phyloP scores from a whole-genome alignment of 768 basidiomycete species.

The Lentinula sp. region DNA sequence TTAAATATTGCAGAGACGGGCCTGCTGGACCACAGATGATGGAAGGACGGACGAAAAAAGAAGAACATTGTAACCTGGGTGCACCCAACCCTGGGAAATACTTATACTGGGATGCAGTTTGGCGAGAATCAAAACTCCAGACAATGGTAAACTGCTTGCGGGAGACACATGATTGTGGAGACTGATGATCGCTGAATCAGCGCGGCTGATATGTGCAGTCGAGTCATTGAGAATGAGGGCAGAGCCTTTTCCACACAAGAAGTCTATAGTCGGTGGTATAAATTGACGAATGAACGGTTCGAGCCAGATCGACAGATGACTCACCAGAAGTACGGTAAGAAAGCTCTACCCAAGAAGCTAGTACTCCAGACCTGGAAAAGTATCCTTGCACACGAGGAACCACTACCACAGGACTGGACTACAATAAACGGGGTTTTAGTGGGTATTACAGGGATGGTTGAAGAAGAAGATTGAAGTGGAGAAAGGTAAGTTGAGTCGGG shows the following conservation, averaged over 20 bases:
- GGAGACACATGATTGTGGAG: no score
- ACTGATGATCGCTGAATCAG: no score
- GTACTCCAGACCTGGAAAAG: slow-evolving; percentile 17
- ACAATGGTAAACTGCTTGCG: no score
- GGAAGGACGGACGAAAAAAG: no score
- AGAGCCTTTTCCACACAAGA: neutral
- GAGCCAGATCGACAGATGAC: slow-evolving; percentile 13
- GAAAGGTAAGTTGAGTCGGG: neutral
- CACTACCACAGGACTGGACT: slow-evolving; percentile 14
- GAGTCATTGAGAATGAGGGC: no score
- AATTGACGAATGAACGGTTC: slow-evolving; percentile 10
- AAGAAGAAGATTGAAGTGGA: neutral
- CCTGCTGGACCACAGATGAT: no score
- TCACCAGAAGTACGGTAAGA: slow-evolving; percentile 8
- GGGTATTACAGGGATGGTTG: slow-evolving; percentile 15
- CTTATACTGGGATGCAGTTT: no score
- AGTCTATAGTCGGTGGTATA: slow-evolving; percentile 11
- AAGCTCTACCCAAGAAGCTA: slow-evolving; percentile 4
- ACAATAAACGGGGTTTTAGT: slow-evolving; percentile 23
- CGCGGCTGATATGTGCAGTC: no score
- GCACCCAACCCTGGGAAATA: no score
- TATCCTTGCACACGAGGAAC: slow-evolving; percentile 11
- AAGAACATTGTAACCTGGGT: no score
- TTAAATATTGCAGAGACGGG: no score
- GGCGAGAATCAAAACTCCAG: no score